Conservation (phyloP, 257 asterid species). For the Primulina huaijiensis region DNA sequence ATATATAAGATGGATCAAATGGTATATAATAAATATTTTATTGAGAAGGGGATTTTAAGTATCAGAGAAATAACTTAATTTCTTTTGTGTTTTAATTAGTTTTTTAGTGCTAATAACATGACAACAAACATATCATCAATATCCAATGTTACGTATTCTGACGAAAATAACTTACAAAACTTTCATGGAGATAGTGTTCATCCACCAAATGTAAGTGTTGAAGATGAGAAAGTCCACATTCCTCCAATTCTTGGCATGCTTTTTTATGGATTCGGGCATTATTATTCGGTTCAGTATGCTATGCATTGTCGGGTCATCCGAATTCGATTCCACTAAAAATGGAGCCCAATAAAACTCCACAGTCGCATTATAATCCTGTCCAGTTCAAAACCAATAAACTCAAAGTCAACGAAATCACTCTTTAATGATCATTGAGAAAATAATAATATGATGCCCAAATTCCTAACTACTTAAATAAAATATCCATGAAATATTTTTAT, state of each 20-base stretch:
- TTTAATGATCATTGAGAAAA: too few relatives aligned
- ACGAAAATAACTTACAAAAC: conserved; percentile 50
- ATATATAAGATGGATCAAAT: too few relatives aligned
- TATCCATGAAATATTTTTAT: too few relatives aligned
- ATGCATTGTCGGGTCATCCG: conserved; percentile 78
- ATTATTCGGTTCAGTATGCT: conserved; percentile 77
- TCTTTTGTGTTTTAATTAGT: too few relatives aligned
- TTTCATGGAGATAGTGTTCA: conserved; percentile 81
- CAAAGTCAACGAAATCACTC: neutral
- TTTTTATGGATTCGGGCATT: conserved; percentile 74
- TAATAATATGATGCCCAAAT: too few relatives aligned
- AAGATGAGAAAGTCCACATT: conserved; percentile 74
- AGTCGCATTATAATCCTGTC: conserved; percentile 80
- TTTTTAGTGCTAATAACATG: too few relatives aligned
- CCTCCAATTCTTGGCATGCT: conserved; percentile 73
- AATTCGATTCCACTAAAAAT: conserved; percentile 77
- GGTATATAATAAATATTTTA: too few relatives aligned
- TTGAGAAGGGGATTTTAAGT: too few relatives aligned
- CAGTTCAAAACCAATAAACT: neutral
- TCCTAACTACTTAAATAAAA: too few relatives aligned
- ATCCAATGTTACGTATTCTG: too few relatives aligned
- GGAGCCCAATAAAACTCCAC: conserved; percentile 96
- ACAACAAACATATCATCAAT: too few relatives aligned
- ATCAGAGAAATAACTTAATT: too few relatives aligned
- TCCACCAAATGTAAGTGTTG: conserved; percentile 95